Conservation (phyloP, 2,329 filamentous ascomycete species). For the Graphilbum sp. region DNA sequence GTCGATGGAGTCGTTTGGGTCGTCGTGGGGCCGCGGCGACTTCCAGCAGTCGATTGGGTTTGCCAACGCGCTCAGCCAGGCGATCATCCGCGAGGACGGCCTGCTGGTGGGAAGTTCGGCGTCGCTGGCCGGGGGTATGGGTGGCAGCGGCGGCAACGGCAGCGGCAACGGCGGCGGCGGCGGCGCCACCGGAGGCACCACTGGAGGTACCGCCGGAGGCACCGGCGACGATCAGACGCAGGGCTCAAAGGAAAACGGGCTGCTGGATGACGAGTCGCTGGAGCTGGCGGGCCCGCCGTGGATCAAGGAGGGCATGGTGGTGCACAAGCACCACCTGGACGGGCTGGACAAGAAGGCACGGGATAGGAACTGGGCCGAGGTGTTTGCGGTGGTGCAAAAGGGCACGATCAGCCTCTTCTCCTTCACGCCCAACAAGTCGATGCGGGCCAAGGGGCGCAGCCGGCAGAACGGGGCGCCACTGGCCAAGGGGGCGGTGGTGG, state of each 20-base stretch:
- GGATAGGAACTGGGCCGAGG: slow-evolving; percentile 86
- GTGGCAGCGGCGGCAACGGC: background rate
- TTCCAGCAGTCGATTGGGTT: slow-evolving; percentile 97
- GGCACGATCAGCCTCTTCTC: slow-evolving; percentile 90
- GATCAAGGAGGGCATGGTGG: slow-evolving; percentile 92
- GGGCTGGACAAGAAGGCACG: slow-evolving; percentile 81
- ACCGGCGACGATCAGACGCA: slow-evolving; percentile 15
- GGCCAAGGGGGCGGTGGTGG: slow-evolving; percentile 50
- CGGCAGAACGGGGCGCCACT: slow-evolving; percentile 29
- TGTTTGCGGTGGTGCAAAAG: slow-evolving; percentile 91
- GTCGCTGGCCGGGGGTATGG: slow-evolving; percentile 35
- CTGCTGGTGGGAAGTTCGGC: slow-evolving; percentile 18
- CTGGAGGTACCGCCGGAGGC: no score
- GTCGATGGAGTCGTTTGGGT: slow-evolving; percentile 81
- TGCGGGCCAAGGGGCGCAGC: slow-evolving; percentile 47
- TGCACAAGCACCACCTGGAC: slow-evolving; percentile 93
- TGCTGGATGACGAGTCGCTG: slow-evolving; percentile 84
- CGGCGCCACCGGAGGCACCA: no score
- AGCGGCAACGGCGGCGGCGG: background rate
- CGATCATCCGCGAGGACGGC: slow-evolving; percentile 80
- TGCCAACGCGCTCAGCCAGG: slow-evolving; percentile 88
- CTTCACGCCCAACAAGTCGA: slow-evolving; percentile 68
- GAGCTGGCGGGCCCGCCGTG: slow-evolving; percentile 90
- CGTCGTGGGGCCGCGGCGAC: slow-evolving; percentile 46
- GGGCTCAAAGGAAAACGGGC: slow-evolving; percentile 24